A percentile compares a stretch with the other conserved stretches of the same genome.
Evolutionary conservation across 1,139 yeast genomes (phyloP).

Genomic region (Debaryomyces subglobosus): DNA sequence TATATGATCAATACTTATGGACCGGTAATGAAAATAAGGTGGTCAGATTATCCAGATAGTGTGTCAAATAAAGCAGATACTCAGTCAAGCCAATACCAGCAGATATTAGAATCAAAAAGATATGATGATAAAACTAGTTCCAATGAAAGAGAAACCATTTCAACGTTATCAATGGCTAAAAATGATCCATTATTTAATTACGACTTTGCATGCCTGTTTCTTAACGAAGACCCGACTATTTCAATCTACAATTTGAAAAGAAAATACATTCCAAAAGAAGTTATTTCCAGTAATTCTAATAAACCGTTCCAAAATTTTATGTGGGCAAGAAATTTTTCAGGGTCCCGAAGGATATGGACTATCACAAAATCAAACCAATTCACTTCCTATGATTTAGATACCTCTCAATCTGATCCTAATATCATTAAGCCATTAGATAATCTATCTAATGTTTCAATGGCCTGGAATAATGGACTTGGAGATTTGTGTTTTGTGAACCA

Average conservation of each 20-base stretch:
- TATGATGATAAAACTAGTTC: slow-evolving; percentile 19
- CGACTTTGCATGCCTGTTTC: slow-evolving; percentile 75
- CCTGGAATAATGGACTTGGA: slow-evolving; percentile 56
- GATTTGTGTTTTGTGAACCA: slow-evolving; percentile 59
- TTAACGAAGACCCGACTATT: slow-evolving; percentile 75
- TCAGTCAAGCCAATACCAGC: not conserved
- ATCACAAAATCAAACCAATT: slow-evolving; percentile 51
- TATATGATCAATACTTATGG: slow-evolving; percentile 75
- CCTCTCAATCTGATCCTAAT: slow-evolving; percentile 24
- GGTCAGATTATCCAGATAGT: slow-evolving; percentile 49
- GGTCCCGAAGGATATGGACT: slow-evolving; percentile 40
- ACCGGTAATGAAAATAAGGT: slow-evolving; percentile 70
- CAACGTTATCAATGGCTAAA: slow-evolving; percentile 12
- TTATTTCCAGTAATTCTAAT: slow-evolving; percentile 57
- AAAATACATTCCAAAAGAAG: slow-evolving; percentile 73
- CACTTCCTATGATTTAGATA: slow-evolving; percentile 56
- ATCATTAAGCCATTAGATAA: slow-evolving; percentile 57
- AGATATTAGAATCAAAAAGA: not conserved
- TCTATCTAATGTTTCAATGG: slow-evolving; percentile 52
- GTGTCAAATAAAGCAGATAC: not conserved
- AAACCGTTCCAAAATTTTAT: slow-evolving; percentile 48
- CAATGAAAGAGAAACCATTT: slow-evolving; percentile 34
- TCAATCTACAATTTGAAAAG: slow-evolving; percentile 75
- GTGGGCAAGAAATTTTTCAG: slow-evolving; percentile 37
- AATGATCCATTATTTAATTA: slow-evolving; percentile 42